Evolutionary conservation across 2,329 filamentous ascomycete genomes (phyloP).

Genomic region (Claviceps maximensis): DNA sequence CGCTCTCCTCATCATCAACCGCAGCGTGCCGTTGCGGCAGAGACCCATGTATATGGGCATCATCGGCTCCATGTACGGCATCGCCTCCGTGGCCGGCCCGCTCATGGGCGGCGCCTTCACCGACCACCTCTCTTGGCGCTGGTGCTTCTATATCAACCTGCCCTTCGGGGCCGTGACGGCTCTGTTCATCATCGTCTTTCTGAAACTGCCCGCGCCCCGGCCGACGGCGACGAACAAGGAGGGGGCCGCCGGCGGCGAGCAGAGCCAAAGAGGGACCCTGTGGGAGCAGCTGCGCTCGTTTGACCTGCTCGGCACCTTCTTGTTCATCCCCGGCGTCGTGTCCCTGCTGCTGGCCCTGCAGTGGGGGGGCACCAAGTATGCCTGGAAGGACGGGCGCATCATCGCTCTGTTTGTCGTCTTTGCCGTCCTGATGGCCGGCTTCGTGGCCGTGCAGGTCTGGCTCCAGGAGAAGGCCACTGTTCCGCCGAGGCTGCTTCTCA

Average conservation of each 20-base stretch:
- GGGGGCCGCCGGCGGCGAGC: background rate
- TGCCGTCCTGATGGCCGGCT: slow-evolving; percentile 4
- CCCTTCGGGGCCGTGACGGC: slow-evolving; percentile 23
- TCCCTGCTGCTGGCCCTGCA: slow-evolving; percentile 37
- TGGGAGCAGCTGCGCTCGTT: slow-evolving; percentile 3
- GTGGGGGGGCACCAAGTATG: slow-evolving; percentile 29
- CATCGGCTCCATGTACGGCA: slow-evolving; percentile 29
- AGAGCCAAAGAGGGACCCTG: slow-evolving; percentile 4
- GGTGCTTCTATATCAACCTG: slow-evolving; percentile 29
- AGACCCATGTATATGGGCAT: slow-evolving; percentile 25
- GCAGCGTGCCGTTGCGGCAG: slow-evolving; percentile 20
- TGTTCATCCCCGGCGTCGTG: slow-evolving; percentile 25
- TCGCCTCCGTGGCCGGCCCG: slow-evolving; percentile 25
- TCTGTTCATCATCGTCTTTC: slow-evolving; percentile 16
- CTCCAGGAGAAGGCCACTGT: slow-evolving; percentile 11
- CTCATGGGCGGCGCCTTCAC: slow-evolving; percentile 23
- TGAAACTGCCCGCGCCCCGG: slow-evolving; percentile 4
- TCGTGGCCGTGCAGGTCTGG: slow-evolving; percentile 23
- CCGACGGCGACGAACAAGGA: slow-evolving; percentile 5
- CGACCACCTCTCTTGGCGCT: slow-evolving; percentile 23
- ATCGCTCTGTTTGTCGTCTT: slow-evolving; percentile 6
- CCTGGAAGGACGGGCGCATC: slow-evolving; percentile 9
- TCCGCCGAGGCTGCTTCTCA: slow-evolving; percentile 5
- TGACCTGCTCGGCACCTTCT: slow-evolving; percentile 15
- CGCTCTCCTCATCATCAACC: slow-evolving; percentile 27